These are phyloP conservation scores for Candolleomyces eurysporus DNA, from an alignment of 768 basidiomycete genomes.

Conservation along the genomic window DNA sequence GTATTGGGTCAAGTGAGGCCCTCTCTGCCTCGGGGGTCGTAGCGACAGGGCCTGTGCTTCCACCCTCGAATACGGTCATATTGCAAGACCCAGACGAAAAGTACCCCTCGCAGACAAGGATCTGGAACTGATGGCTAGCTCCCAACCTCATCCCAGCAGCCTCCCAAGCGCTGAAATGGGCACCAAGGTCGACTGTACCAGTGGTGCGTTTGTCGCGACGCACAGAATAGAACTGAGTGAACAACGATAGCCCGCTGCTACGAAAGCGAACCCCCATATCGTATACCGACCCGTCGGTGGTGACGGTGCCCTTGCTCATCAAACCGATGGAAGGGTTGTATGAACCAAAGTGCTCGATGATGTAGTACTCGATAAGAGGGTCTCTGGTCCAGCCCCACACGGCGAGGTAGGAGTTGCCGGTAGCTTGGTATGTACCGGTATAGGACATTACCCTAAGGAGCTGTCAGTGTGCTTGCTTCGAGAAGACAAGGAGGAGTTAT, in stretches of 20 bases:
- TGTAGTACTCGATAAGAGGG: constrained; percentile 44
- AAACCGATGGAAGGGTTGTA: constrained; percentile 29
- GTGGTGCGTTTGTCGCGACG: constrained; percentile 28
- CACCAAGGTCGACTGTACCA: constrained; percentile 27
- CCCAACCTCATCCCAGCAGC: constrained; percentile 35
- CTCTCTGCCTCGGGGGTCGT: too few species aligned
- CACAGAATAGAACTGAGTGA: constrained; percentile 42
- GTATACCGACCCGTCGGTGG: constrained; percentile 37
- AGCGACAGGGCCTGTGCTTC: too few species aligned
- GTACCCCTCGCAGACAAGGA: constrained; percentile 47
- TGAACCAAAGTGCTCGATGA: constrained; percentile 31
- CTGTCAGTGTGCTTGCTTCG: not conserved
- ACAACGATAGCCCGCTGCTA: constrained; percentile 38
- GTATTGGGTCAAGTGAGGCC: too few species aligned
- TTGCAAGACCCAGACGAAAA: constrained; percentile 33
- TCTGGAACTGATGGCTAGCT: constrained; percentile 40
- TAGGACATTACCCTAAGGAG: constrained; percentile 28
- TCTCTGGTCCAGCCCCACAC: constrained; percentile 43
- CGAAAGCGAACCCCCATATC: constrained; percentile 32
- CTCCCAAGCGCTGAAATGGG: constrained; percentile 43
- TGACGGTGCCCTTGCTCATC: constrained; percentile 33
- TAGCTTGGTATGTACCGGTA: constrained; percentile 28
- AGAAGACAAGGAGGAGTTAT: not conserved
- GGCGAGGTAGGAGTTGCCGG: constrained; percentile 37
- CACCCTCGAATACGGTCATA: not conserved